phyloP scores from a whole-genome alignment of 2,329 filamentous ascomycete species.

The Lasiodiplodia theobromae region DNA sequence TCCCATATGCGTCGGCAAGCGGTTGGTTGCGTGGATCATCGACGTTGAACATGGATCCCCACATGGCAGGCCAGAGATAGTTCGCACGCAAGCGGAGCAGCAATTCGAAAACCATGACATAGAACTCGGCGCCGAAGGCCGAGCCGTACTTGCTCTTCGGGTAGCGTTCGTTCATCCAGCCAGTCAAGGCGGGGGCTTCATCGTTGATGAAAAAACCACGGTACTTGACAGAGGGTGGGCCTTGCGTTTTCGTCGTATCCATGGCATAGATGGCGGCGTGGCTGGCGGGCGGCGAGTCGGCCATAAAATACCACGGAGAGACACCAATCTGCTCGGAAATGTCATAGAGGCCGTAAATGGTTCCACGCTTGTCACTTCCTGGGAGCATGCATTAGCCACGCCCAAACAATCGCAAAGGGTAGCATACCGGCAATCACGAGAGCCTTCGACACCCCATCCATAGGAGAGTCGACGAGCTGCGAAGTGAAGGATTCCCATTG shows the following conservation, averaged over 20 bases:
- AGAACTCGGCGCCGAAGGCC: conserved; percentile 65
- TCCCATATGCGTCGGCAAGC: conserved; percentile 74
- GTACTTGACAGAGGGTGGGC: conserved; percentile 69
- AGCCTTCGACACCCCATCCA: conserved; percentile 63
- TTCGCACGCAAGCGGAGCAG: conserved; percentile 74
- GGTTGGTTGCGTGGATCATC: conserved; percentile 74
- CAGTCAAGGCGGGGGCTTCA: conserved; percentile 71
- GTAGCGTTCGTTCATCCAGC: conserved; percentile 68
- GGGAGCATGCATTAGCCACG: neutral
- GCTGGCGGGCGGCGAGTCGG: conserved; percentile 64
- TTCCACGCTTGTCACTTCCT: conserved; percentile 69
- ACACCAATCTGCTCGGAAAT: conserved; percentile 77
- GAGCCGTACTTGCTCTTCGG: conserved; percentile 44
- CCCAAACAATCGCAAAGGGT: neutral
- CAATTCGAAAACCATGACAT: conserved; percentile 73
- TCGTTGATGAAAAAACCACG: conserved; percentile 76
- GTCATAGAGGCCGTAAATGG: conserved; percentile 75
- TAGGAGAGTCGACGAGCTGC: conserved; percentile 63
- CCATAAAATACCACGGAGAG: conserved; percentile 74
- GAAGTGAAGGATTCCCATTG: conserved; percentile 75
- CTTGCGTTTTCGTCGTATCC: conserved; percentile 62
- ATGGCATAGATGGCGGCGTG: conserved; percentile 64
- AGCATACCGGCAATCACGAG: conserved; percentile 66
- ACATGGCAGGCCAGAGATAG: conserved; percentile 77
- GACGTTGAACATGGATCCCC: conserved; percentile 75